Evolutionary conservation across 352 stramenopile genomes (phyloP).

Genomic region (Nannochloropsis limnetica): DNA sequence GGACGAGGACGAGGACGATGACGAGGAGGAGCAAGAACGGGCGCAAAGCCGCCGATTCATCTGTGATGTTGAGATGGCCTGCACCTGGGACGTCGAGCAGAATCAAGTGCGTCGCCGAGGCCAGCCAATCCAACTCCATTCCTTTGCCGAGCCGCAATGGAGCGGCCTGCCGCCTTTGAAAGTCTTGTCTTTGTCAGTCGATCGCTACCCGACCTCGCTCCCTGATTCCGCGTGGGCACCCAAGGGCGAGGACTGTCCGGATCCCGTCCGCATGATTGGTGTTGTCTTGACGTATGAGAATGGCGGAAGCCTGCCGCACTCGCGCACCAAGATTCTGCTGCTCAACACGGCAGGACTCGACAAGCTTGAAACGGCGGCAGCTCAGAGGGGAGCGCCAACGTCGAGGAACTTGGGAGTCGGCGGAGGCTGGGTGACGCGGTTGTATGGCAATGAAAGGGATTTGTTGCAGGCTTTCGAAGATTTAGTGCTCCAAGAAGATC

Average conservation of each 20-base stretch:
- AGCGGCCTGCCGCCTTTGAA: not conserved
- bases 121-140: not conserved
- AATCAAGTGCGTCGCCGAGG: not conserved
- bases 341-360: not conserved
- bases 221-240: not conserved
- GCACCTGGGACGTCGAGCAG: not conserved
- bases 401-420: not conserved
- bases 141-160: slow-evolving; percentile 9
- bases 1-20: not conserved
- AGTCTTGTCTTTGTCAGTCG: not conserved
- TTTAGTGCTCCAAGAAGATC: slow-evolving; percentile 18
- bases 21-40: not conserved
- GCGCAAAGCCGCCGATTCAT: not conserved
- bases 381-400: not conserved
- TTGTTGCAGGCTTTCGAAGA: slow-evolving; percentile 21
- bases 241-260: not conserved
- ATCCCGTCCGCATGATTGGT: slow-evolving; percentile 19
- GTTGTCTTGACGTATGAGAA: not conserved
- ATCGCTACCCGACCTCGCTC: not conserved
- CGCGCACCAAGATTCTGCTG: slow-evolving; percentile 3
- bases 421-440: not conserved
- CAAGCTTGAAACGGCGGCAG: not conserved
- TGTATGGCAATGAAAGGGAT: not conserved
- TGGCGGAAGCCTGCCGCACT: slow-evolving; percentile 1
- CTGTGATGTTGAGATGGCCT: not conserved